Evolutionary conservation across 306 rosid genomes (phyloP).

Genomic region (Acacia acuminata): DNA sequence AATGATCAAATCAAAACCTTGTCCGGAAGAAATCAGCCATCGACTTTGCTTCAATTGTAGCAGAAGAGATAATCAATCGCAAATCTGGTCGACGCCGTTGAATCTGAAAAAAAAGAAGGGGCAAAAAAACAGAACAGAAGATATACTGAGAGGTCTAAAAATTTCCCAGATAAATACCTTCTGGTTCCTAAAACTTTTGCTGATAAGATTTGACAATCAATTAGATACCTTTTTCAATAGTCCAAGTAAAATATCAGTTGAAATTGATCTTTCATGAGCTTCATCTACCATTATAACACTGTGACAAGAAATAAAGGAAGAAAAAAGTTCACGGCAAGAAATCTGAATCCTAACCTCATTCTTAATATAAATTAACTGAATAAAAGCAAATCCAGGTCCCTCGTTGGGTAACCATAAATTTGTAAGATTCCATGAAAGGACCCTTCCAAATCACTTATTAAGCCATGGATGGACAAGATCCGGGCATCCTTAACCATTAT

Average conservation of each 20-base stretch:
- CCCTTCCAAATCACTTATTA: constrained; percentile 2
- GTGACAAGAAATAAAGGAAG: constrained; percentile 26
- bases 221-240: constrained; percentile 79
- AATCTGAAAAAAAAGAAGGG: no score
- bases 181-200: not conserved
- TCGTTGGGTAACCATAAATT: not conserved
- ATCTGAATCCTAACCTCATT: constrained; percentile 13
- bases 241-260: constrained; percentile 92
- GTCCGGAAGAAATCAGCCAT: constrained; percentile 74
- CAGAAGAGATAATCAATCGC: constrained; percentile 86
- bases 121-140: no score
- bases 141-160: not conserved
- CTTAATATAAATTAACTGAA: not conserved
- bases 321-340: constrained; percentile 12
- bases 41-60: constrained; percentile 92
- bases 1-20: constrained; percentile 52
- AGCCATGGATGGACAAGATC: constrained; percentile 16
- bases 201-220: constrained; percentile 4
- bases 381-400: not conserved
- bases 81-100: constrained; percentile 85
- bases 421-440: not conserved
- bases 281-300: constrained; percentile 95
- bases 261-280: constrained; percentile 97
- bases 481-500: not conserved
- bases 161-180: not conserved